phyloP scores from a whole-genome alignment of 202 grass and related monocot genomes.

The Setaria viridis region DNA sequence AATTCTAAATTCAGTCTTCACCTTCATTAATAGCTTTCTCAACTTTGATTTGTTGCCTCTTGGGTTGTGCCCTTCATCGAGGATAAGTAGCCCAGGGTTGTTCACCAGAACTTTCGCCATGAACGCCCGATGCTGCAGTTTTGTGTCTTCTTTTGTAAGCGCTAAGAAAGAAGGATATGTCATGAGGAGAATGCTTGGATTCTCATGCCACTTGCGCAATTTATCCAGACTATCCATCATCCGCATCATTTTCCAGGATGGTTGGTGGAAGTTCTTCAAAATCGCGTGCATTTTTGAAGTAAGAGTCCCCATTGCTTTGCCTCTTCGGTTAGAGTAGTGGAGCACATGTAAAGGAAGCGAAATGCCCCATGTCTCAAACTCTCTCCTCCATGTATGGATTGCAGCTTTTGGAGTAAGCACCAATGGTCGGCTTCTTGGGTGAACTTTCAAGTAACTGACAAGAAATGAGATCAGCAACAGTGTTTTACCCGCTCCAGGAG shows the following conservation, averaged over 20 bases:
- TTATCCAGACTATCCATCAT: slow-evolving; percentile 78
- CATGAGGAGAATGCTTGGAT: slow-evolving; percentile 87
- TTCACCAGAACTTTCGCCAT: slow-evolving; percentile 64
- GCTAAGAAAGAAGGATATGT: slow-evolving; percentile 80
- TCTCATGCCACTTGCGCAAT: slow-evolving; percentile 80
- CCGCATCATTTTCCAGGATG: slow-evolving; percentile 43
- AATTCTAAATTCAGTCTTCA: slow-evolving; percentile 85
- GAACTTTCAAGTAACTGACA: slow-evolving; percentile 75
- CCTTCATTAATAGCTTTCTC: slow-evolving; percentile 82
- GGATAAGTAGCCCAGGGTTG: slow-evolving; percentile 81
- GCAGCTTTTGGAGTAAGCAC: slow-evolving; percentile 86
- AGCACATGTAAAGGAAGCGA: slow-evolving; percentile 70
- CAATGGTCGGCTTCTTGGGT: slow-evolving; percentile 78
- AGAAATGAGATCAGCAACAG: slow-evolving; percentile 79
- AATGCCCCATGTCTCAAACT: slow-evolving; percentile 84
- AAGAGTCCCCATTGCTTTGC: slow-evolving; percentile 31
- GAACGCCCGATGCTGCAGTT: slow-evolving; percentile 54
- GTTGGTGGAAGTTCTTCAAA: slow-evolving; percentile 43
- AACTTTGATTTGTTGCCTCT: slow-evolving; percentile 86
- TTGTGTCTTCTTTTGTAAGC: slow-evolving; percentile 64
- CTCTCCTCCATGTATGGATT: slow-evolving; percentile 78
- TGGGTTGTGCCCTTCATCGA: slow-evolving; percentile 95
- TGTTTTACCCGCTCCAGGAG: slow-evolving; percentile 92
- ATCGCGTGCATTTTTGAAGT: slow-evolving; percentile 47
- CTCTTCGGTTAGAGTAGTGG: slow-evolving; percentile 41